Percentiles rank a stretch among this genome's conserved stretches.
phyloP scores from a whole-genome alignment of 192 early-diverging fungal genomes.

The Coemansia sp. region DNA sequence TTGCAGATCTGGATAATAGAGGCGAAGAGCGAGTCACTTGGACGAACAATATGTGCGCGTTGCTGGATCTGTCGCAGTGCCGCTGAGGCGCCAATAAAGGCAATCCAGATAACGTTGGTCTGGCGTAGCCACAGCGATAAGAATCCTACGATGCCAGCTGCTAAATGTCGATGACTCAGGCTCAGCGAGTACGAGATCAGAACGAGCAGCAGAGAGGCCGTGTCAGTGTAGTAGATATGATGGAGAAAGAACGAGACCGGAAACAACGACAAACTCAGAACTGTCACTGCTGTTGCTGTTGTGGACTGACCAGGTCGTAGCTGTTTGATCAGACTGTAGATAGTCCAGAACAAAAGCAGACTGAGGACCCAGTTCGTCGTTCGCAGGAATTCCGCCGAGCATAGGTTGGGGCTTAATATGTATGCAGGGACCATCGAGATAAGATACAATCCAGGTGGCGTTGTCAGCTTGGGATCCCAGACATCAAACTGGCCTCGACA shows the following conservation, averaged over 20 bases:
- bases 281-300: slow-evolving; percentile 16
- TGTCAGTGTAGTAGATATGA: slow-evolving; percentile 92
- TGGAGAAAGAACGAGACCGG: slow-evolving; percentile 86
- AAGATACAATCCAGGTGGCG: slow-evolving; percentile 93
- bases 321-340: slow-evolving; percentile 36
- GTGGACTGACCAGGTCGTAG: slow-evolving; percentile 14
- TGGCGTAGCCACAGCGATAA: slow-evolving; percentile 77
- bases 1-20: slow-evolving; percentile 6
- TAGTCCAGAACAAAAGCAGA: slow-evolving; percentile 56
- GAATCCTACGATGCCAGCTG: slow-evolving; percentile 63
- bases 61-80: slow-evolving; percentile 21
- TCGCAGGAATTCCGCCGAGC: slow-evolving; percentile 58
- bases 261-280: slow-evolving; percentile 64
- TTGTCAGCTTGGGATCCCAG: slow-evolving; percentile 96
- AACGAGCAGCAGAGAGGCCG: slow-evolving; percentile 81
- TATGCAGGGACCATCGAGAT: slow-evolving; percentile 21
- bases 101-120: slow-evolving; percentile 91
- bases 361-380: slow-evolving; percentile 72
- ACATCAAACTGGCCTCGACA: slow-evolving; percentile 66
- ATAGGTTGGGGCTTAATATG: not conserved
- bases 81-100: slow-evolving; percentile 59
- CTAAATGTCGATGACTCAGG: slow-evolving; percentile 45
- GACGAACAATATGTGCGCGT: not conserved
- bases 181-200: slow-evolving; percentile 66
- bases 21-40: not conserved